These are phyloP conservation scores for Colletotrichum plurivorum DNA, from an alignment of 2,329 filamentous ascomycete genomes.

Conservation along the genomic window DNA sequence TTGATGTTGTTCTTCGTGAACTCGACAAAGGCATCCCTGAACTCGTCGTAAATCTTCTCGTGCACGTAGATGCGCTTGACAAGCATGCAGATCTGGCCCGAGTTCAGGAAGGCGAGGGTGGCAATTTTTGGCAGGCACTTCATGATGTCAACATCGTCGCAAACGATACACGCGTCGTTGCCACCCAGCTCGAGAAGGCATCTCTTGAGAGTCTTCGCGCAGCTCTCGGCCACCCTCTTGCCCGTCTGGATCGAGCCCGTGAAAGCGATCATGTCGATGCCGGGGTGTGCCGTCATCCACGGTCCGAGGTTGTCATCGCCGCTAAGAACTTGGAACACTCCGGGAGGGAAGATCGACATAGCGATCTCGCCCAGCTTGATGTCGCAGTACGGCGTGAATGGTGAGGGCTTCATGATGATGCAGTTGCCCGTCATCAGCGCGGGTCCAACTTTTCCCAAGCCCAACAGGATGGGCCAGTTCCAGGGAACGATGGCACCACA, in stretches of 20 bases:
- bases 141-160: constrained; percentile 68
- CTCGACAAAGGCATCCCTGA: constrained; percentile 61
- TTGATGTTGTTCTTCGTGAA: constrained; percentile 60
- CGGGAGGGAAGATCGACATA: constrained; percentile 71
- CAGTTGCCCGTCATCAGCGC: constrained; percentile 70
- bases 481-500: constrained; percentile 65
- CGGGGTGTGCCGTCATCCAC: constrained; percentile 69
- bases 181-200: constrained; percentile 75
- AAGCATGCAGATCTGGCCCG: constrained; percentile 56
- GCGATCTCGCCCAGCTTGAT: constrained; percentile 73
- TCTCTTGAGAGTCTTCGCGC: constrained; percentile 69
- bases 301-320: constrained; percentile 73
- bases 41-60: constrained; percentile 69
- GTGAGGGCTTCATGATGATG: constrained; percentile 70
- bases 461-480: constrained; percentile 61
- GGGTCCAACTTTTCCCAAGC: constrained; percentile 67
- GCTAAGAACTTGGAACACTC: constrained; percentile 72
- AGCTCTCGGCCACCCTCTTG: constrained; percentile 69
- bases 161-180: constrained; percentile 73
- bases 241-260: constrained; percentile 73
- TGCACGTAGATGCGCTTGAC: constrained; percentile 73
- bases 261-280: constrained; percentile 74
- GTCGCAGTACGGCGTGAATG: constrained; percentile 69
- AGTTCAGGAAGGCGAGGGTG: constrained; percentile 69
- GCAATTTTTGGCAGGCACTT: constrained; percentile 55